These are phyloP conservation scores for Balansia obtecta DNA, from an alignment of 2,329 filamentous ascomycete species.

Conservation along the genomic window DNA sequence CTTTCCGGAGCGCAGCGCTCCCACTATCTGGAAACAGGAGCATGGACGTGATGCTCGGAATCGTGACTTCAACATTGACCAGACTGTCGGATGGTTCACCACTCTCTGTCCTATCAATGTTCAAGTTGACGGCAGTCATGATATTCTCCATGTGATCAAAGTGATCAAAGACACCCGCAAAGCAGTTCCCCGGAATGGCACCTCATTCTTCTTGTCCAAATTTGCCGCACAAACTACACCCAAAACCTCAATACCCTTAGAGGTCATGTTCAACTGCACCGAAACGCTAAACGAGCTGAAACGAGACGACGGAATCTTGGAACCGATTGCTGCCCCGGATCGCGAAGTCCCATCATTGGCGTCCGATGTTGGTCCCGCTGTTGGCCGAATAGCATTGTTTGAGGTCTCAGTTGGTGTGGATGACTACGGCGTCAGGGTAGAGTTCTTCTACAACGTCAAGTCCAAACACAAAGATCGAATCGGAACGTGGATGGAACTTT, in stretches of 20 bases:
- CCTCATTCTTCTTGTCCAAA: conserved; percentile 36
- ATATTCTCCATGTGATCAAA: conserved; percentile 38
- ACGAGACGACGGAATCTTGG: conserved; percentile 34
- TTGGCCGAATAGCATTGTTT: conserved; percentile 37
- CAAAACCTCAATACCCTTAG: conserved; percentile 34
- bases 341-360: conserved; percentile 24
- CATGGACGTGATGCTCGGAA: conserved; percentile 33
- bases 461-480: conserved; percentile 31
- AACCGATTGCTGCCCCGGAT: conserved; percentile 30
- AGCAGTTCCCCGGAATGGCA: conserved; percentile 29
- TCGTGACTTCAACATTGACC: conserved; percentile 35
- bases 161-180: conserved; percentile 40
- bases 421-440: conserved; percentile 28
- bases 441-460: conserved; percentile 30
- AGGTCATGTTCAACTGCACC: conserved; percentile 46
- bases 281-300: conserved; percentile 37
- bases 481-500: conserved; percentile 32
- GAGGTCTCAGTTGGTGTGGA: conserved; percentile 37
- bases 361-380: conserved; percentile 31
- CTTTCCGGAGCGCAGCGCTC: conserved; percentile 38
- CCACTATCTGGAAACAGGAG: conserved; percentile 43
- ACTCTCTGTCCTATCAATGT: conserved; percentile 39
- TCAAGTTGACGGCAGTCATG: conserved; percentile 29
- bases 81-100: conserved; percentile 50
- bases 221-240: conserved; percentile 24